Conservation (phyloP, 306 rosid genomes). For the Begonia loranthoides region DNA sequence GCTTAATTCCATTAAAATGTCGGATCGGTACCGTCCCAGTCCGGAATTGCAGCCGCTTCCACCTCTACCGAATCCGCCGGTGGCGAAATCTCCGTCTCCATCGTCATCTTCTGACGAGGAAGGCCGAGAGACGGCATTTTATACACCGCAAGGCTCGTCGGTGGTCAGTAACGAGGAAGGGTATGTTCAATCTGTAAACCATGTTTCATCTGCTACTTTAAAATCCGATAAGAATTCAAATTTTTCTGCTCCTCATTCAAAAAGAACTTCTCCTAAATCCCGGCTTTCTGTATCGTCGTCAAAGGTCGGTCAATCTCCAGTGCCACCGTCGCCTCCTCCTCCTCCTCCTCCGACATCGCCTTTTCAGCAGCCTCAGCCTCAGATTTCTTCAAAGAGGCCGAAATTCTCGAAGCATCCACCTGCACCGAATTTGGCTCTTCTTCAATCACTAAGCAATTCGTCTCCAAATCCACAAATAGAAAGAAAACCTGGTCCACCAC, state of each 20-base stretch:
- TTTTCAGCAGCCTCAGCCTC: neutral
- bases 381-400: conserved; percentile 28
- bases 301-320: conserved; percentile 23
- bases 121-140: conserved; percentile 42
- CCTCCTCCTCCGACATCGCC: conserved; percentile 18
- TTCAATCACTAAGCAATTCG: conserved; percentile 34
- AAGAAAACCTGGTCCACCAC: conserved; percentile 19
- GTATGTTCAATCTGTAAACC: conserved; percentile 10
- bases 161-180: conserved; percentile 37
- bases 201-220: conserved; percentile 16
- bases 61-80: conserved; percentile 34
- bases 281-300: conserved; percentile 30
- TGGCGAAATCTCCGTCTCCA: conserved; percentile 30
- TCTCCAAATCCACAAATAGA: conserved; percentile 8
- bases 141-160: conserved; percentile 66
- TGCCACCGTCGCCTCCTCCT: conserved; percentile 11
- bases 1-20: conserved; percentile 54
- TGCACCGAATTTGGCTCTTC: conserved; percentile 23
- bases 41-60: conserved; percentile 96
- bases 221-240: conserved; percentile 11
- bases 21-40: conserved; percentile 85
- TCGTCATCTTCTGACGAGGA: conserved; percentile 42
- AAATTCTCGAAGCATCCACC: conserved; percentile 55
- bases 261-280: conserved; percentile 70
- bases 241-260: conserved; percentile 38